Evolutionary conservation across 345 rosid species (phyloP), one percentile per base, ranked within the genome.

Genomic region (Sapria himalayana): DNA sequence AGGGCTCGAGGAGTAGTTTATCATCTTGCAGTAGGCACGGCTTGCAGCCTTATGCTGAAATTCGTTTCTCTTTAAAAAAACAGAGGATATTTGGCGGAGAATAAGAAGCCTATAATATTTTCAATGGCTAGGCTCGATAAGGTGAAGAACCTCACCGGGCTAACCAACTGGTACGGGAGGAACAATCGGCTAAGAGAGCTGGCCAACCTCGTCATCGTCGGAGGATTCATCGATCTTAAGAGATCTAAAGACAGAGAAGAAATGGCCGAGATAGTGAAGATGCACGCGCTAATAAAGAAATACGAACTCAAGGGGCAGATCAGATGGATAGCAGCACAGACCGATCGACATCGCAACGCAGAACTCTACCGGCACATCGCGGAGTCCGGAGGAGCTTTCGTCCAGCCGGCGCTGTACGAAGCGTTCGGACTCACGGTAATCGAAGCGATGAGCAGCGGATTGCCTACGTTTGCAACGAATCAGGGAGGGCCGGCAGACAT

Each of bases 401-500:
- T 71, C 25, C 86, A 76, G 58, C 92, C 92, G 19, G 81, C 92
- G 9, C 56, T 63, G 2, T 74, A 74, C 46, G 85, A 78, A 70
- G 84, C 93, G 22, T 76, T 76, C 48, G 93, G 93, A 19, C 82
- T 76, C 37, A 80, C 93, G 4, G 86, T 80, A 37, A 71, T 80
- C 24, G 93, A 80, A 56, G 82, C 93, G 4, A 80, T 80, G 86
- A 73, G 71, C 63, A 73, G 82, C 36, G 86, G 93, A 34, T 45
- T 80, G 49, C 82, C 82, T 22, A 76, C 82, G 14, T 80, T 80
- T 3, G 86, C 80, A 7, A 80, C 93, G 2, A 71, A 73, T 48
- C 79, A 80, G 37, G 93, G 86, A 3, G 93, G 82, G 9, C 93
- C 93, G 4, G 86, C 82, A n/a, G 93, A 80, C 51, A 80, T 80